Conservation (phyloP, 768 basidiomycete species). For the Zangia roseola region DNA sequence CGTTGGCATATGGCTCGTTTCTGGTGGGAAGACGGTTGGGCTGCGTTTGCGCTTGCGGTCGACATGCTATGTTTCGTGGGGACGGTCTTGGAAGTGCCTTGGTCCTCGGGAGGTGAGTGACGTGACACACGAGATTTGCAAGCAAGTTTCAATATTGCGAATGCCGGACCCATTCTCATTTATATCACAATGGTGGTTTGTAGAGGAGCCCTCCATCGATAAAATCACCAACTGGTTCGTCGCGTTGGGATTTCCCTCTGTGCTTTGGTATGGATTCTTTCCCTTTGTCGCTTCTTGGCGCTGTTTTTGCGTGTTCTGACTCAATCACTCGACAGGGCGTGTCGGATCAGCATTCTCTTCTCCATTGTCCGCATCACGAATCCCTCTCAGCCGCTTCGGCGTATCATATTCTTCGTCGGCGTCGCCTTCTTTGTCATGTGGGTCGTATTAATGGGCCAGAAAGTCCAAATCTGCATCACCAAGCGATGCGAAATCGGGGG, state of each 20-base stretch:
- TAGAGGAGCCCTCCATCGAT: background rate
- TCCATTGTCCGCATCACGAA: conserved; percentile 21
- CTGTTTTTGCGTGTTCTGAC: background rate
- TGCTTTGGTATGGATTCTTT: conserved; percentile 21
- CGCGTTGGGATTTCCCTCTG: conserved; percentile 12
- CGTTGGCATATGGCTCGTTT: conserved; percentile 19
- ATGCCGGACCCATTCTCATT: too few species aligned
- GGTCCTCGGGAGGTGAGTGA: too few species aligned
- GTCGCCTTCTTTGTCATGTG: conserved; percentile 25
- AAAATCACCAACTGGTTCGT: conserved; percentile 9
- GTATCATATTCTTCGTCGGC: conserved; percentile 5
- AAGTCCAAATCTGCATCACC: conserved; percentile 2
- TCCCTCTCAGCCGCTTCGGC: conserved; percentile 8
- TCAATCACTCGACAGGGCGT: conserved; percentile 15
- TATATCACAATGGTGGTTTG: background rate
- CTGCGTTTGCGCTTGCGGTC: conserved; percentile 18
- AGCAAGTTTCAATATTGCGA: too few species aligned
- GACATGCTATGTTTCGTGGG: conserved; percentile 16
- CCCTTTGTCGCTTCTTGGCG: background rate
- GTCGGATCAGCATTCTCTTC: conserved; percentile 24
- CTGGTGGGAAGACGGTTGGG: conserved; percentile 33
- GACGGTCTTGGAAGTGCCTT: background rate
- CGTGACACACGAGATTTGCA: too few species aligned
- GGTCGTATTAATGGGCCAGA: conserved; percentile 18
- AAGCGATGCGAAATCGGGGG: background rate